Percentiles rank a stretch among this genome's conserved stretches.
Conservation (phyloP, 345 rosid species). For the Excoecaria agallocha region DNA sequence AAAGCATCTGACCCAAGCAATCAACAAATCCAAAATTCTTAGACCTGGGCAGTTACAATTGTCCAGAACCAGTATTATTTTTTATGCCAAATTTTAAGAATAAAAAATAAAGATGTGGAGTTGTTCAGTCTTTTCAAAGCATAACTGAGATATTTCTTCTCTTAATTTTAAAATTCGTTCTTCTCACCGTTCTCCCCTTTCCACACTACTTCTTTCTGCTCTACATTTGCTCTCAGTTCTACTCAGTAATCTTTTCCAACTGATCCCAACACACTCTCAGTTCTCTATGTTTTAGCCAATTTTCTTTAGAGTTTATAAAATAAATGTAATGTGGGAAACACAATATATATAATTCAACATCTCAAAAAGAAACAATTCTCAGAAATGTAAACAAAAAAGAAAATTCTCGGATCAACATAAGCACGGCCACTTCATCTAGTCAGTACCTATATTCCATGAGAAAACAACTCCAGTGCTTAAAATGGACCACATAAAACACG, state of each 20-base stretch:
- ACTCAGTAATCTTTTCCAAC: background rate
- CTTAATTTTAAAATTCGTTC: background rate
- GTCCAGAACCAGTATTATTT: background rate
- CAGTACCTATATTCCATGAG: background rate
- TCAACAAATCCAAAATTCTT: background rate
- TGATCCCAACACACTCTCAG: too few relatives aligned
- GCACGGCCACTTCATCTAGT: background rate
- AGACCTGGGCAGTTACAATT: background rate
- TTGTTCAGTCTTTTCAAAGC: background rate
- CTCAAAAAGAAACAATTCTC: background rate
- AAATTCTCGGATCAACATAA: background rate
- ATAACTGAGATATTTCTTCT: background rate
- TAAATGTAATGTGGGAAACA: background rate
- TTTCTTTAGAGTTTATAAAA: background rate
- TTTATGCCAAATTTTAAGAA: too few relatives aligned
- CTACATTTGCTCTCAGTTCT: background rate
- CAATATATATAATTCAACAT: background rate
- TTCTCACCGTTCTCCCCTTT: background rate
- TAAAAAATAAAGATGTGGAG: background rate
- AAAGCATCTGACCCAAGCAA: background rate
- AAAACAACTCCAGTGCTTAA: background rate
- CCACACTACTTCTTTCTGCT: background rate
- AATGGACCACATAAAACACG: background rate
- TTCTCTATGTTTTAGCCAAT: too few relatives aligned
- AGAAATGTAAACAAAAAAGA: background rate